Evolutionary conservation across 768 basidiomycete species (phyloP).

Genomic region (Russula griseocarnosa): DNA sequence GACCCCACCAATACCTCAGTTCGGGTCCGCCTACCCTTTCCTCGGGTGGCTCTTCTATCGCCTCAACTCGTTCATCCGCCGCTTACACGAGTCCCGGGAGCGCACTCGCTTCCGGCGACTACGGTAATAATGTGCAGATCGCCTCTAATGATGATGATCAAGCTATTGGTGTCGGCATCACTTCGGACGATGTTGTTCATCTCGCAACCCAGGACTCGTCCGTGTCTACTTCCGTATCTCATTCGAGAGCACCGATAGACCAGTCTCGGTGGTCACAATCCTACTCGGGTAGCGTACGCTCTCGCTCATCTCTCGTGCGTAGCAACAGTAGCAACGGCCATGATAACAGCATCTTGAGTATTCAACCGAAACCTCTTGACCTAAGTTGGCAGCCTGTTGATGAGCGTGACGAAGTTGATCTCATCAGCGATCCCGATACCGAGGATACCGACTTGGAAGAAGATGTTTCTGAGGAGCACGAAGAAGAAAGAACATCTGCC

Average conservation of each 20-base stretch:
- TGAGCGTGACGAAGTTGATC: conserved; percentile 60
- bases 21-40: conserved; percentile 56
- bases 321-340: conserved; percentile 44
- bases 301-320: conserved; percentile 65
- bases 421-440: conserved; percentile 52
- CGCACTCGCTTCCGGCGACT: conserved; percentile 56
- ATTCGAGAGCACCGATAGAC: conserved; percentile 54
- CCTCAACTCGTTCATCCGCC: conserved; percentile 71
- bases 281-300: conserved; percentile 59
- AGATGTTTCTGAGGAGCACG: conserved; percentile 39
- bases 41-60: conserved; percentile 64
- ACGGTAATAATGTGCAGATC: conserved; percentile 56
- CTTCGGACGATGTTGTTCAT: conserved; percentile 61
- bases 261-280: conserved; percentile 71
- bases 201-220: conserved; percentile 52
- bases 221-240: conserved; percentile 43
- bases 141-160: conserved; percentile 58
- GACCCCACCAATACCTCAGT: conserved; percentile 46
- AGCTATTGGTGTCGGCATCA: conserved; percentile 53
- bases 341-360: conserved; percentile 38
- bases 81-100: conserved; percentile 74
- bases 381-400: conserved; percentile 70
- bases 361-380: conserved; percentile 67
- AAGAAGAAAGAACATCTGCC: conserved; percentile 72
- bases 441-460: conserved; percentile 48